These are phyloP conservation scores for Crassisporium funariophilum DNA, from an alignment of 768 basidiomycete species.

Conservation along the genomic window DNA sequence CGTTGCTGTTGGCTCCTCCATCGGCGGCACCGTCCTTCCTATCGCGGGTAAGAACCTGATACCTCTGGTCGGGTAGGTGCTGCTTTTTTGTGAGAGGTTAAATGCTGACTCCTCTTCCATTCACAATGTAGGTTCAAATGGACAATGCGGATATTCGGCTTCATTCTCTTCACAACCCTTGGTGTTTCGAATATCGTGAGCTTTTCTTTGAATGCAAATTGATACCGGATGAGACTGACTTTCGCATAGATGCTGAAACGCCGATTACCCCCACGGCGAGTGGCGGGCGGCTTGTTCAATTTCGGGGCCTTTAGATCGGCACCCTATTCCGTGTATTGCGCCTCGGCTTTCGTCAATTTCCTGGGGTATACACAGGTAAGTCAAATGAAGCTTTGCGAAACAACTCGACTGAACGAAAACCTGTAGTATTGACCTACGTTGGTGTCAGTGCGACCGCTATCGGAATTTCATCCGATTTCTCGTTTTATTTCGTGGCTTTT, in stretches of 20 bases:
- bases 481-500: constrained; percentile 68
- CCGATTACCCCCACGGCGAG: constrained; percentile 55
- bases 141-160: constrained; percentile 73
- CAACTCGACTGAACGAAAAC: constrained; percentile 20
- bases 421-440: constrained; percentile 70
- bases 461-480: constrained; percentile 51
- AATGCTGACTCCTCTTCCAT: background rate
- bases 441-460: constrained; percentile 53
- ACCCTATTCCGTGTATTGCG: constrained; percentile 58
- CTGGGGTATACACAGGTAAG: constrained; percentile 72
- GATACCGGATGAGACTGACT: background rate
- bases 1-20: constrained; percentile 62
- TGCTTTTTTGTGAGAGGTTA: background rate
- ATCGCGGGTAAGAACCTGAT: constrained; percentile 60
- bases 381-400: too few species aligned
- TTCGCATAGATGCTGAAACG: constrained; percentile 41
- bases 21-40: constrained; percentile 72
- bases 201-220: background rate
- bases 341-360: constrained; percentile 57
- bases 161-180: constrained; percentile 56
- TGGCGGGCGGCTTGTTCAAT: constrained; percentile 61
- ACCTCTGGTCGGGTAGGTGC: constrained; percentile 41
- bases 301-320: constrained; percentile 50
- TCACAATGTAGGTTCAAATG: constrained; percentile 62
- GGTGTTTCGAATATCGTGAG: constrained; percentile 55